These are phyloP conservation scores for Chalciporus chontae DNA, from an alignment of 768 basidiomycete species.

Conservation along the genomic window DNA sequence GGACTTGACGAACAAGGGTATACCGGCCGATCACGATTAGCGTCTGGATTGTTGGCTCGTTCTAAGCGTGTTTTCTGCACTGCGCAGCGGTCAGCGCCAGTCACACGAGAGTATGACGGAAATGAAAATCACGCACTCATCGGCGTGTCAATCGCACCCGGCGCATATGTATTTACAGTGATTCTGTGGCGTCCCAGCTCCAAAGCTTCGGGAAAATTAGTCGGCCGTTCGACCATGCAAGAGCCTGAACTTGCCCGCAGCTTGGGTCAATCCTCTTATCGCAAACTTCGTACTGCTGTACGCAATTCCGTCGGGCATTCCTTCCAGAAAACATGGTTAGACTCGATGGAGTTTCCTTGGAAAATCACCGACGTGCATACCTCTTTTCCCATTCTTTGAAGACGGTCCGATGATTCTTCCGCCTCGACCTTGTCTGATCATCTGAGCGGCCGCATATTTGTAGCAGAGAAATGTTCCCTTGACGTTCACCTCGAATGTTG, in stretches of 20 bases:
- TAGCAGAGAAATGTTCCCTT: constrained; percentile 34
- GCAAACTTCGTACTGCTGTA: constrained; percentile 21
- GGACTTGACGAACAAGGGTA: not conserved
- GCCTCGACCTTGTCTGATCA: constrained; percentile 39
- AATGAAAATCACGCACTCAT: constrained; percentile 13
- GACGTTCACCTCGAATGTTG: constrained; percentile 32
- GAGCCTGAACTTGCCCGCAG: constrained; percentile 8
- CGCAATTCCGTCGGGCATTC: not conserved
- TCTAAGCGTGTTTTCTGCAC: not conserved
- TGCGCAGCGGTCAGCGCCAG: not conserved
- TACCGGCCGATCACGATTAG: not conserved
- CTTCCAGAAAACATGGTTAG: not conserved
- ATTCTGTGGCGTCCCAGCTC: constrained; percentile 38
- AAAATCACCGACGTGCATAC: constrained; percentile 1
- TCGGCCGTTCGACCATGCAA: not conserved
- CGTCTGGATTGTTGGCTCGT: not conserved
- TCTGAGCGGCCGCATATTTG: constrained; percentile 36
- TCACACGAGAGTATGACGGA: not conserved
- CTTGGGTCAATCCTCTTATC: constrained; percentile 22
- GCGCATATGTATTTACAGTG: constrained; percentile 41
- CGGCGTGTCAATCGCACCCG: constrained; percentile 7
- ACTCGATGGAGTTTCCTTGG: too few species aligned
- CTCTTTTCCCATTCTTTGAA: constrained; percentile 33
- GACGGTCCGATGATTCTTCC: constrained; percentile 41
- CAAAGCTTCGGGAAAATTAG: constrained; percentile 22